Evolutionary conservation across 345 rosid species (phyloP), one percentile per base, ranked within the genome.

Genomic region (Stellera chamaejasme): DNA sequence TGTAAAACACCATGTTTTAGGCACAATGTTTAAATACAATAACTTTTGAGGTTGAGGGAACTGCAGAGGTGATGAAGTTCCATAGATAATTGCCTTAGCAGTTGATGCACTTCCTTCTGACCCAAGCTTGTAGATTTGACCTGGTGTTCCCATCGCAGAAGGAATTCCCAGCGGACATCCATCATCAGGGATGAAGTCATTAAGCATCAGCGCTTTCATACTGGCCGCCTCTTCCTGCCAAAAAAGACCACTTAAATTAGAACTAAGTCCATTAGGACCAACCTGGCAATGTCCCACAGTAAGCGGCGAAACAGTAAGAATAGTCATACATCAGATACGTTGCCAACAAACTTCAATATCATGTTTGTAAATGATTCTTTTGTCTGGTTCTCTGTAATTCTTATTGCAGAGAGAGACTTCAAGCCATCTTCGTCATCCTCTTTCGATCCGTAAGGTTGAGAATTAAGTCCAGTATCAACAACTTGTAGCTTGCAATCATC

Each of bases 131-230:
- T 73, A 39, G 27, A 28, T 58, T 62, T 69, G 63, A 48, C 47
- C 81, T 1, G 75, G 74, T 64, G 69, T 58, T 15, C 79, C 86
- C 65, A 61, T 67, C 59, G 77, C 74, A 54, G 66, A 56, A 56
- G 76, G 69, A 32, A 77, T 69, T 67, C 79, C 90, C 57, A 70
- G 65, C 43, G 88, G 90, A 66, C 85, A 83, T 46, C 62, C 85
- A 6, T 83, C 84, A 25, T 77, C 70, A 27, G 88, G 86, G 55
- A 75, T 62, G 58, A 83, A 87, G 55, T 77, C 83, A 36, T 60
- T 66, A 64, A 79, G 74, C 69, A 87, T 67, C 75, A 76, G 74
- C 48, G 74, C 72, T 50, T 52, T 74, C 58, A 76, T 61, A 50
- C 61, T 42, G 25, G 70, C 69, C 12, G 85, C 52, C 10, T 70